Base-by-base conservation (phyloP, 495 filamentous ascomycete species). In the Amorphotheca resinae region DNA sequence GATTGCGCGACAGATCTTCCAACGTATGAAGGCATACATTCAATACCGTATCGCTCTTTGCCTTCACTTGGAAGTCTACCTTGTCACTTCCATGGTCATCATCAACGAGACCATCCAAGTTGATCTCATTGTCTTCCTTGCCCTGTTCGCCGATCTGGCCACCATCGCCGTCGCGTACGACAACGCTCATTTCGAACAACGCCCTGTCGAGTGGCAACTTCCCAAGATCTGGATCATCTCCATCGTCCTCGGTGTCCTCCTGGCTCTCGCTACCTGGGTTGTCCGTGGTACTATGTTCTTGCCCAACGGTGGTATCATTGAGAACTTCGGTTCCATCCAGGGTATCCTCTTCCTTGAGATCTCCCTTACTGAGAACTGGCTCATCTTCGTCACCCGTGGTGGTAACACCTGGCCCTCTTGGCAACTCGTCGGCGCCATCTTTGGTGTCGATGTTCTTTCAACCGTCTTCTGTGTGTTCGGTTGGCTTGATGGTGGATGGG, bases 1-100 rank as follows among this genome's bases (percentile, higher is more conserved):
- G 70, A 78, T 80, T 52, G 76, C 79, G 50, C 77, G 79, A 55
- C 74, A 84, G 63, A 84, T 84, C 56, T 84, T 84, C 77, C 79
- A 84, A 68, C 79, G 79, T 54, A 84, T 84, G 79, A 84, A 84
- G 73, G 73, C 79, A 26, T 84, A 84, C 58, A 82, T 84, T 48
- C 79, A 84, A 61, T 84, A 84, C 67, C 79, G 79, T 74, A 84
- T 84, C 56, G 79, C 79, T 44, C 74, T 84, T 45, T 84, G 79
- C 63, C 66, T 84, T 38, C 79, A 84, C 63, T 64, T 84, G 54
- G 79, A 84, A 65, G 74, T 84, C 57, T 84, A 82, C 68, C 66
- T 84, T n/a, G 77, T 82, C 49, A 80, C 78, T 48, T 79, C 77
- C 37, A 82, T 82, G 75, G 72, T 82, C 65, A 81, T 82, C 67